These are phyloP conservation scores for Amanita polypyramis DNA, from an alignment of 768 basidiomycete species.

Conservation along the genomic window DNA sequence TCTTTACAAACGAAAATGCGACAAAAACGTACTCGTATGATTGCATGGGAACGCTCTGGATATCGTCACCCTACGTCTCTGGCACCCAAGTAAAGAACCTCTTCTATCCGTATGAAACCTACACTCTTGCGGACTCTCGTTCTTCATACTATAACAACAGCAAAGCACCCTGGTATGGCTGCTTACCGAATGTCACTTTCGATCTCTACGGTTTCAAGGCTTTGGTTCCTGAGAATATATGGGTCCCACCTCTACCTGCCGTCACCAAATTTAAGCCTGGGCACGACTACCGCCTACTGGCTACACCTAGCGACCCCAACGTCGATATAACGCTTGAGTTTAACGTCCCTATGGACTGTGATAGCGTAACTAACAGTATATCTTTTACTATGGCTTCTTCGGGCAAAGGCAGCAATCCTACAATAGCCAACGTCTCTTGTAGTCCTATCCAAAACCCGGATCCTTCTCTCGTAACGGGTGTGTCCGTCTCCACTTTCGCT, in stretches of 20 bases:
- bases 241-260: conserved; percentile 62
- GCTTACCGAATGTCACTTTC: conserved; percentile 55
- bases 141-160: conserved; percentile 52
- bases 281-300: conserved; percentile 68
- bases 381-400: conserved; percentile 63
- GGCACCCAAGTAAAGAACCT: conserved; percentile 62
- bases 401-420: conserved; percentile 46
- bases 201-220: conserved; percentile 75
- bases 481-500: conserved; percentile 47
- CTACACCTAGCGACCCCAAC: conserved; percentile 32
- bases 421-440: conserved; percentile 41
- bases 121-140: conserved; percentile 55
- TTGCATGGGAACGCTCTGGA: conserved; percentile 55
- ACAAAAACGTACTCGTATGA: conserved; percentile 55
- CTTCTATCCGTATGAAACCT: conserved; percentile 75
- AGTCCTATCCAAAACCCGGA: conserved; percentile 35
- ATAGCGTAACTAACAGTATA: conserved; percentile 51
- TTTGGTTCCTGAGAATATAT: conserved; percentile 57
- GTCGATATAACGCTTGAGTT: conserved; percentile 74
- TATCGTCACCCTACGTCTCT: conserved; percentile 65
- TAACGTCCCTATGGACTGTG: conserved; percentile 66
- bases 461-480: conserved; percentile 40
- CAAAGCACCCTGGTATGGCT: conserved; percentile 61
- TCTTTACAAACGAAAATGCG: conserved; percentile 79
- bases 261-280: conserved; percentile 78